Evolutionary conservation across 1,284 basidiomycete species (phyloP), one percentile per base, ranked within the genome.

Genomic region (Veloporphyrellus conicus): DNA sequence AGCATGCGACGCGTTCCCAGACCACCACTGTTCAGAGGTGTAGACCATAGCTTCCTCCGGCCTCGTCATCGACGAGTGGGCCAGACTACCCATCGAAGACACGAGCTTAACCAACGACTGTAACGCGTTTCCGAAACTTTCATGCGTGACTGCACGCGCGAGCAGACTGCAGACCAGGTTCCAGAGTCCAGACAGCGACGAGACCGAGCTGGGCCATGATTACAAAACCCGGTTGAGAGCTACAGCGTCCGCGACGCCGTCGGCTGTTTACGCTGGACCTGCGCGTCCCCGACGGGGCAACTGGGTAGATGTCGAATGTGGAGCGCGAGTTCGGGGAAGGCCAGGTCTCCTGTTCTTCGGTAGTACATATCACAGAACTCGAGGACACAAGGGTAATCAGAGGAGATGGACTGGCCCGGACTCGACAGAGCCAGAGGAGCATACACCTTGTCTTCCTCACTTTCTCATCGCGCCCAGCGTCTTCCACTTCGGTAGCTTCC

Each of bases 351-450:
- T 64, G 64, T 39, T 64, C 64, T 39, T 66, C 63, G 16, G 73
- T 60, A 15, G 66, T 64, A 49, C 57, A 63, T 8, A 62, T 59
- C 49, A 58, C 59, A 6, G 54, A 54, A 14, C 52, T 47, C 14
- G 73, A 77, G 39, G 71, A 79, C 39, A 59, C 56, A 86, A 4
- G 84, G 86, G 61, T 84, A 86, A 1, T 82, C 75, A 5, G 82
- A 80, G 16, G 68, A 63, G 43, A 90, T 71, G 1, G 85, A 86
- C n/a, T 83, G 81, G 2, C 87, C 87, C 7, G 90, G 75, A 56
- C 81, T 84, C 6, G 86, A 88, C 78, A 90, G 86, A 89, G 16
- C 78, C 84, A 3, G 84, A 87, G 1, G 78, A 81, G 25, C 80
- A 76, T 34, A 79, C 80, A 4, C 69, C 0, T 70, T 72, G 5